Percentiles rank a stretch among this genome's conserved stretches.
Evolutionary conservation across 352 stramenopile genomes (phyloP).

Genomic region (Globisporangium lucens): DNA sequence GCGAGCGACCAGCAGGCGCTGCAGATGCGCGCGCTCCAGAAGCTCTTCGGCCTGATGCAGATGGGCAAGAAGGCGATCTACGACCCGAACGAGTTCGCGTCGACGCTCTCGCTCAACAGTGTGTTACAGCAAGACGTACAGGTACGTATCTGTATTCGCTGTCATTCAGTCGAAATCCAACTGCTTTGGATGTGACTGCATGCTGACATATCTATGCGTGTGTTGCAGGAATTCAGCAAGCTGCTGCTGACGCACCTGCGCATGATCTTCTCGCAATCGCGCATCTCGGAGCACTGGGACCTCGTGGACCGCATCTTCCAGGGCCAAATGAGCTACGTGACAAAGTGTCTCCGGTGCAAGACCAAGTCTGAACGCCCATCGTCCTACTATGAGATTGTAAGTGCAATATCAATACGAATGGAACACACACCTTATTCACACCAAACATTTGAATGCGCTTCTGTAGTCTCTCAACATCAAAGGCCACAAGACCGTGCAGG

Average conservation of each 20-base stretch:
- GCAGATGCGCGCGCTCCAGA: constrained; percentile 80
- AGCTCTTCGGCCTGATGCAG: constrained; percentile 85
- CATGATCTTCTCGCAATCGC: constrained; percentile 70
- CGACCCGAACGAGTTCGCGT: constrained; percentile 77
- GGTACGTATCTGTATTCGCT: constrained; percentile 24
- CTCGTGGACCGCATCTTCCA: constrained; percentile 78
- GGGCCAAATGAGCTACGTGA: constrained; percentile 83
- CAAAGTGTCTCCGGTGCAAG: constrained; percentile 73
- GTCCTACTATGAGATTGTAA: constrained; percentile 81
- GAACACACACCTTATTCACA: background rate
- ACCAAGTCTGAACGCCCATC: constrained; percentile 59
- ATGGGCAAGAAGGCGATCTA: constrained; percentile 64
- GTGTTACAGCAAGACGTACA: constrained; percentile 87
- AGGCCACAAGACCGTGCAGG: constrained; percentile 65
- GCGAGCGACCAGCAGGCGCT: constrained; percentile 46
- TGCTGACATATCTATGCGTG: background rate
- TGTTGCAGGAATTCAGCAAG: constrained; percentile 84
- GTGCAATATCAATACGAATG: constrained; percentile 8
- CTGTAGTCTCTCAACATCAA: constrained; percentile 81
- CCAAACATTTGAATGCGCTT: background rate
- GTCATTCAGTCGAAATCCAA: background rate
- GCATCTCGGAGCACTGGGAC: constrained; percentile 47
- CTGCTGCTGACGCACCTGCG: constrained; percentile 76
- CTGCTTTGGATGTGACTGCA: constrained; percentile 4
- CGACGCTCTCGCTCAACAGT: constrained; percentile 75